Percentiles rank a stretch among this genome's conserved stretches.
phyloP scores from a whole-genome alignment of 192 early-diverging fungal genomes.

The Rhizoclosmatium globosum region DNA sequence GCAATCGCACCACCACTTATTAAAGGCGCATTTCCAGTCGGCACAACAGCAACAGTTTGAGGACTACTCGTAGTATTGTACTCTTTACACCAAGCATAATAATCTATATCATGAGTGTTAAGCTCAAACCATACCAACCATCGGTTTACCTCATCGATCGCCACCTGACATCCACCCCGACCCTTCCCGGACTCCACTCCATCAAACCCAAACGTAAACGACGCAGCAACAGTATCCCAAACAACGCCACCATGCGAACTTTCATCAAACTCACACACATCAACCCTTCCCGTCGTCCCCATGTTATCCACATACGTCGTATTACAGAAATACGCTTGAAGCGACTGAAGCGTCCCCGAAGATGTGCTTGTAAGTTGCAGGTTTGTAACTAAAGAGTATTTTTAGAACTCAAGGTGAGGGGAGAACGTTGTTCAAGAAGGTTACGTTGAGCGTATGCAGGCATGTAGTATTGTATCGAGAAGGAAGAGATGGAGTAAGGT shows the following conservation, averaged over 20 bases:
- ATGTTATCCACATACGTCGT: not conserved
- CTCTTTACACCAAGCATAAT: too few relatives aligned
- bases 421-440: not conserved
- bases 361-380: constrained; percentile 13
- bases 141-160: constrained; percentile 16
- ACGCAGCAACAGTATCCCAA: constrained; percentile 22
- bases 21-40: too few relatives aligned
- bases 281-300: not conserved
- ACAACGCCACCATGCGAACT: not conserved
- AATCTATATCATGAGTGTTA: too few relatives aligned
- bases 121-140: too few relatives aligned
- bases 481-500: not conserved
- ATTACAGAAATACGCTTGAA: constrained; percentile 18
- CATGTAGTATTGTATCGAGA: constrained; percentile 8
- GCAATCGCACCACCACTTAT: not conserved
- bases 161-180: constrained; percentile 12
- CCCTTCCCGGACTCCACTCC: not conserved
- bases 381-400: not conserved
- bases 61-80: too few relatives aligned
- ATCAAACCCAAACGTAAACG: constrained; percentile 6
- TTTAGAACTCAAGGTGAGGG: not conserved
- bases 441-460: not conserved
- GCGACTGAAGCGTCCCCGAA: constrained; percentile 1
- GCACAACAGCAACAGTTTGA: too few relatives aligned
- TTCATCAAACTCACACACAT: constrained; percentile 2